phyloP scores from a whole-genome alignment of 495 filamentous ascomycete genomes.

The Xylaria venustula region DNA sequence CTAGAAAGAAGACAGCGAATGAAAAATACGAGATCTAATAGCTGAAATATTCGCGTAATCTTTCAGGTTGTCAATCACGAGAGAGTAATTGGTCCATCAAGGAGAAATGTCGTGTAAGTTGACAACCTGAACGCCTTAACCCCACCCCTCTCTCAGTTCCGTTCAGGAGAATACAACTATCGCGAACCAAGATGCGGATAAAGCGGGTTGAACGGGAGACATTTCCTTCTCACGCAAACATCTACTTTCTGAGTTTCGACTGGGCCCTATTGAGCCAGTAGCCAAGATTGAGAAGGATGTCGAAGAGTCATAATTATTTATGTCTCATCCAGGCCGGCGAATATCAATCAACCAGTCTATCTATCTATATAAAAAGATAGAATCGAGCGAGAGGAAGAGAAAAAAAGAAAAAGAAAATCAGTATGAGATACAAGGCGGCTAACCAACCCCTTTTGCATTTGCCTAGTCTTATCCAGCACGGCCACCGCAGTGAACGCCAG shows the following conservation, averaged over 20 bases:
- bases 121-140: not conserved
- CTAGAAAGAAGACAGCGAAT: not conserved
- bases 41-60: not conserved
- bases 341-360: too few species aligned
- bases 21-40: not conserved
- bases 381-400: not conserved
- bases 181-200: not conserved
- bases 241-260: not conserved
- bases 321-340: not conserved
- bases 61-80: not conserved
- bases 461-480: constrained; percentile 37
- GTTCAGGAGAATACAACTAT: not conserved
- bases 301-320: too few species aligned
- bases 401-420: not conserved
- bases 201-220: not conserved
- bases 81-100: not conserved
- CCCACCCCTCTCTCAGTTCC: not conserved
- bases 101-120: constrained; percentile 35
- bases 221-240: not conserved
- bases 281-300: too few species aligned
- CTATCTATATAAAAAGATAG: too few species aligned
- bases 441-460: not conserved
- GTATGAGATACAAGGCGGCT: not conserved
- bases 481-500: constrained; percentile 55
- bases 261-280: not conserved